Conservation (phyloP, 805 yeast genomes). For the Starmerella geochares region DNA sequence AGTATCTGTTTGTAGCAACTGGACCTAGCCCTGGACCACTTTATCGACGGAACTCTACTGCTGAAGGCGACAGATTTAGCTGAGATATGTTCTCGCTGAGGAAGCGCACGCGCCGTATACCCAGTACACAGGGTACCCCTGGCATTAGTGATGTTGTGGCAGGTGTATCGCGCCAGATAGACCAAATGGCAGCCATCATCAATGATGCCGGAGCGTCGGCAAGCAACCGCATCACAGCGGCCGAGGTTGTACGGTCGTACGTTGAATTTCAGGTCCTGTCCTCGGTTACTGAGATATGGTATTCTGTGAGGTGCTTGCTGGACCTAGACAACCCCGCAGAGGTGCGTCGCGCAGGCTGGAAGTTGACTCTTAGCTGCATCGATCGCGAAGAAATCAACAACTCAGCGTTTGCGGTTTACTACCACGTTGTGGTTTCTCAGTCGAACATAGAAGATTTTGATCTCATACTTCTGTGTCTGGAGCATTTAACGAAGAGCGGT, state of each 20-base stretch:
- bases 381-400: constrained; percentile 41
- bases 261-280: constrained; percentile 45
- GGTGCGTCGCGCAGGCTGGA: constrained; percentile 42
- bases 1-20: too few relatives aligned
- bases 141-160: constrained; percentile 27
- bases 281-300: constrained; percentile 68
- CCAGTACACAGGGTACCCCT: neutral
- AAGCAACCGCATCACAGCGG: constrained; percentile 38
- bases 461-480: constrained; percentile 40
- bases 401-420: constrained; percentile 46
- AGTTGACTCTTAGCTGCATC: constrained; percentile 49
- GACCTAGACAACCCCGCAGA: constrained; percentile 31
- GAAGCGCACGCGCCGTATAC: constrained; percentile 5
- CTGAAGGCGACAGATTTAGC: neutral
- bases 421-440: constrained; percentile 47
- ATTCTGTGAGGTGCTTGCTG: constrained; percentile 48
- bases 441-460: constrained; percentile 44
- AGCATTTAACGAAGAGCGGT: constrained; percentile 43
- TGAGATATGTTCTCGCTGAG: constrained; percentile 14
- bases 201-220: constrained; percentile 22
- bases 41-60: neutral
- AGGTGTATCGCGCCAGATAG: constrained; percentile 30
- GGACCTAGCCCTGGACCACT: constrained; percentile 7
- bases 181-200: constrained; percentile 28
- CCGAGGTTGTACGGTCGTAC: constrained; percentile 41